Conservation (phyloP, 2,329 filamentous ascomycete species). For the Penicillium sp. region DNA sequence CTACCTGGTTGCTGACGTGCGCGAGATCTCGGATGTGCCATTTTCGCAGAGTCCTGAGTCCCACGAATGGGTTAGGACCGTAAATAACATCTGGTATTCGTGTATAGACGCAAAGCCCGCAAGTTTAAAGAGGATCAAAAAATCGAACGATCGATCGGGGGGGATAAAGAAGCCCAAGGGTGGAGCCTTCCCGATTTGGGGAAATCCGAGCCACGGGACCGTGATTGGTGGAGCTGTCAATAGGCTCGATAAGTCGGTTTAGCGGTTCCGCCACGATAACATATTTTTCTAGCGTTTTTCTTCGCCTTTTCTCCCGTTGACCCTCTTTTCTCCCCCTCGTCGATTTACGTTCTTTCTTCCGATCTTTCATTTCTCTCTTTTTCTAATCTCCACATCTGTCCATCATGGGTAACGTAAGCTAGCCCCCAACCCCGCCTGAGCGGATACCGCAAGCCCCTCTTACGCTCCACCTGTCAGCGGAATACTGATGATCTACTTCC, state of each 20-base stretch:
- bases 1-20: not conserved
- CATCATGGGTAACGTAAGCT: conserved; percentile 6
- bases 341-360: not conserved
- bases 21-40: not conserved
- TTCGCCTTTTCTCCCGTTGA: not conserved
- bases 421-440: not conserved
- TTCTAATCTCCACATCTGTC: not conserved
- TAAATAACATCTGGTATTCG: not conserved
- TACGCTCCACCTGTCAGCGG: not conserved
- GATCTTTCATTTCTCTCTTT: not conserved
- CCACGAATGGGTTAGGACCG: not conserved
- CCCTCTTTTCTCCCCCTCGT: not conserved
- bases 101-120: not conserved
- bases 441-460: not conserved
- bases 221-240: not conserved
- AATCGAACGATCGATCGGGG: not conserved
- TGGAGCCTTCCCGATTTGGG: not conserved
- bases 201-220: not conserved
- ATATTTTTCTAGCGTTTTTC: not conserved
- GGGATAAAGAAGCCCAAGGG: not conserved
- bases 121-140: not conserved
- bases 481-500: conserved; percentile 13
- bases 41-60: not conserved
- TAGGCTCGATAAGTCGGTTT: not conserved
- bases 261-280: not conserved